Percentiles rank a stretch among this genome's conserved stretches.
phyloP scores from a whole-genome alignment of 352 stramenopile genomes.

The Globisporangium rhizosaccharum region DNA sequence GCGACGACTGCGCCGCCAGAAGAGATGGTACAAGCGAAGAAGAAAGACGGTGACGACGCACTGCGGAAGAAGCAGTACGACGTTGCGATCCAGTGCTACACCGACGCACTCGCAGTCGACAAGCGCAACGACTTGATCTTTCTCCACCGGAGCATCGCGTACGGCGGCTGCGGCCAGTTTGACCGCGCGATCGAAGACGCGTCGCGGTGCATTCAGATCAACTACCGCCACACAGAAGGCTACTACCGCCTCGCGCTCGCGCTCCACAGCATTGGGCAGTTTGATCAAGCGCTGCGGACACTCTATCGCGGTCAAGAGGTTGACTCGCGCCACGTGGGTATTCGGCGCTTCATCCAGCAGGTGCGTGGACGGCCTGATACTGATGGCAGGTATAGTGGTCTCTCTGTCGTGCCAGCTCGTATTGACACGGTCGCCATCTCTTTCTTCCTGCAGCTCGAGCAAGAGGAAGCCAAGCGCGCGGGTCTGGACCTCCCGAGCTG shows the following conservation, averaged over 20 bases:
- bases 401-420: neutral
- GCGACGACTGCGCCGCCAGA: constrained; percentile 11
- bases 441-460: constrained; percentile 27
- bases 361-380: neutral
- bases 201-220: constrained; percentile 52
- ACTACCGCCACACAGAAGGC: constrained; percentile 50
- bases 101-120: constrained; percentile 40
- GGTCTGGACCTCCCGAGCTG: constrained; percentile 28
- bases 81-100: constrained; percentile 40
- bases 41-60: constrained; percentile 37
- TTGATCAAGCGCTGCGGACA: constrained; percentile 45
- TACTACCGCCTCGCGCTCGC: constrained; percentile 52
- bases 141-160: constrained; percentile 47
- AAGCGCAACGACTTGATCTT: constrained; percentile 48
- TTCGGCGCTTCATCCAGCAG: constrained; percentile 35
- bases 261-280: constrained; percentile 33
- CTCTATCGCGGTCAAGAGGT: constrained; percentile 51
- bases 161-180: constrained; percentile 29
- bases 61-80: constrained; percentile 47
- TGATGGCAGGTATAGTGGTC: no score
- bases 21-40: constrained; percentile 16
- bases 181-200: constrained; percentile 42
- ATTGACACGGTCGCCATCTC: neutral
- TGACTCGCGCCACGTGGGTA: constrained; percentile 34
- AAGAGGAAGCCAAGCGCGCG: constrained; percentile 30